Conservation (phyloP, 768 basidiomycete species). For the Melanogaster broomeanus region DNA sequence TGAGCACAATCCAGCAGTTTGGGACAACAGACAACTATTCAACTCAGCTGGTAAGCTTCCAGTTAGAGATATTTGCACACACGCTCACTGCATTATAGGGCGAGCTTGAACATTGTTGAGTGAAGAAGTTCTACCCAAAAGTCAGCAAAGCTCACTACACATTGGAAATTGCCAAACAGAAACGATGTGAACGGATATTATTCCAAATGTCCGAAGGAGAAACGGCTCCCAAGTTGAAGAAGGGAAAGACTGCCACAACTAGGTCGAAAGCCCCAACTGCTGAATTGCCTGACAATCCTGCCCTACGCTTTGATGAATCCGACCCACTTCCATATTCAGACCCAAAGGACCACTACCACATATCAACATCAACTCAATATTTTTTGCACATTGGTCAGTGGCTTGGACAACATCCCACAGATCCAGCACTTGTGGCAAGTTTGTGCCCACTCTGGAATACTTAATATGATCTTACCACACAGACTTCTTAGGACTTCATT, state of each 20-base stretch:
- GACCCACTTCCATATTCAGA: not conserved
- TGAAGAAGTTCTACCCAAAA: slow-evolving; percentile 37
- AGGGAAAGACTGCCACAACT: not conserved
- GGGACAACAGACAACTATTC: slow-evolving; percentile 40
- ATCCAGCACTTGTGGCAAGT: slow-evolving; percentile 12
- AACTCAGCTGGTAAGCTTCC: slow-evolving; percentile 30
- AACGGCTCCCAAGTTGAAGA: not conserved
- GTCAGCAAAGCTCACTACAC: slow-evolving; percentile 35
- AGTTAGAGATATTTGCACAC: not conserved
- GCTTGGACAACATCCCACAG: slow-evolving; percentile 1
- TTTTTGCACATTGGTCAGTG: slow-evolving; percentile 5
- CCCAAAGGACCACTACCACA: slow-evolving; percentile 18
- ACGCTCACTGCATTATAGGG: slow-evolving; percentile 24
- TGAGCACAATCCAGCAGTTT: slow-evolving; percentile 19
- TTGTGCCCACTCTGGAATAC: slow-evolving; percentile 3
- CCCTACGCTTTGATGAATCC: not conserved
- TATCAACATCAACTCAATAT: slow-evolving; percentile 13
- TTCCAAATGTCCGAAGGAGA: not conserved
- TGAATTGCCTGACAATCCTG: not conserved
- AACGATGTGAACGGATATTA: slow-evolving; percentile 12
- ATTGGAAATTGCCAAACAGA: slow-evolving; percentile 30
- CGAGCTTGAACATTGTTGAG: slow-evolving; percentile 35
- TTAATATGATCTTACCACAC: not conserved
- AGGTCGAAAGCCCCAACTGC: not conserved
- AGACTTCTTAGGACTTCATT: slow-evolving; percentile 14